These are phyloP conservation scores for Apocynum venetum DNA, from an alignment of 257 asterid species.

Conservation along the genomic window DNA sequence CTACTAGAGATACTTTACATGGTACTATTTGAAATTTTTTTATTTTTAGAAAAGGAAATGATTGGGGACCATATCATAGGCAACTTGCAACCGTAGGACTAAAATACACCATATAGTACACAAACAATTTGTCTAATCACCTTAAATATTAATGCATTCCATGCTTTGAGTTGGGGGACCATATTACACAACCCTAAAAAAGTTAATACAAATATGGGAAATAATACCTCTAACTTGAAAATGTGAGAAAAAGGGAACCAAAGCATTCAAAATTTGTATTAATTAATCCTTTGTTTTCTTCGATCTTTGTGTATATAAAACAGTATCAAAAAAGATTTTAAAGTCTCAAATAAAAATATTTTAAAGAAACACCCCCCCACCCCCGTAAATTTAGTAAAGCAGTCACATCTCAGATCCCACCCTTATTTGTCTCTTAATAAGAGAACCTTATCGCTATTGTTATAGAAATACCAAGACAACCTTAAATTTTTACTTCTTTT, in stretches of 20 bases:
- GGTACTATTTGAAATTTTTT: too few relatives aligned
- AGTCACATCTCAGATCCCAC: constrained; percentile 21
- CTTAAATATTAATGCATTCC: constrained; percentile 22
- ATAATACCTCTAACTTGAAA: not conserved
- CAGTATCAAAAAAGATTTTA: not conserved
- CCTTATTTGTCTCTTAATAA: not conserved
- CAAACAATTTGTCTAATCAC: constrained; percentile 18
- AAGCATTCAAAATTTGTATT: not conserved
- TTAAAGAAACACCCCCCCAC: constrained; percentile 5
- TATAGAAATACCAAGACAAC: constrained; percentile 18
- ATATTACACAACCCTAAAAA: constrained; percentile 23
- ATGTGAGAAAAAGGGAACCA: not conserved
- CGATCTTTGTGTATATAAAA: not conserved
- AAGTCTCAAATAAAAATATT: too few relatives aligned
- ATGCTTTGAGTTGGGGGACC: constrained; percentile 46
- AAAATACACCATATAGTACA: constrained; percentile 18
- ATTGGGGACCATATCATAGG: constrained; percentile 36
- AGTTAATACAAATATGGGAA: constrained; percentile 6
- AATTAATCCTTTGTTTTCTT: not conserved
- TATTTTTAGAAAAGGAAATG: too few relatives aligned
- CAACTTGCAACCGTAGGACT: constrained; percentile 7
- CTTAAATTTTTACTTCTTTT: constrained; percentile 17
- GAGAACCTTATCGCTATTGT: constrained; percentile 18
- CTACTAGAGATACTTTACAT: too few relatives aligned
- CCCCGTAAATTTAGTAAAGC: constrained; percentile 19